Evolutionary conservation across 768 basidiomycete genomes (phyloP), one percentile per base, ranked within the genome.

Genomic region (Russula ochroleuca): DNA sequence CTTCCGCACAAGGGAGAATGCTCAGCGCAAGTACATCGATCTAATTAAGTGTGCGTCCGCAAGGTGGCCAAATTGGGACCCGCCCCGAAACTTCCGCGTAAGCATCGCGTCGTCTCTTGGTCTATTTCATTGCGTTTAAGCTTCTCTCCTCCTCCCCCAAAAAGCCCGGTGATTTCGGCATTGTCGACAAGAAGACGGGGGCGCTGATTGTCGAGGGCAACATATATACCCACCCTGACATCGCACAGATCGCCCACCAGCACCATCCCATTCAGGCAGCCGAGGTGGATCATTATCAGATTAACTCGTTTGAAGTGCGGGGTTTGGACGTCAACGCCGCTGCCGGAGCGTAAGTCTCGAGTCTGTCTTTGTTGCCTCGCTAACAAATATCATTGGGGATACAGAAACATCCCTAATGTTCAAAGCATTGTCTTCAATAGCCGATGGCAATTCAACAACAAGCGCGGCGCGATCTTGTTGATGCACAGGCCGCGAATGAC

Each of bases 1-100:
- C 19, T 63, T 59, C 35, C 57, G 35, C 13, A 35, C 51, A 47
- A 53, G 11, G 13, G 45, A 41, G 47, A 54, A 60, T 33, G 47
- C 58, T 25, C 58, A 60, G 21, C 58, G 63, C 53, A 64, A 64
- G 53, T 61, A 60, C 13, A n/a, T 61, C 17, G 59, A 64, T 28
- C 40, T 64, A 31, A 64, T 64, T 9, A 50, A 55, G 17, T 45
- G 50, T 33, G 47, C 53, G 0, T n/a, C 37, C 19, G 21, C 52
- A 37, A 55, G 60, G 19, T 64, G 52, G 53, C 43, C 63, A 10
- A 64, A 60, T 25, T 64, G 63, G 63, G 53, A 60, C 31, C 53
- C 53, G 15, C 38, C 53, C 19, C 56, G 19, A 23, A 23, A n/a
- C 31, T 37, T 64, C 13, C 43, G 43, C 19, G 19, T 43, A 43